Base-by-base conservation (phyloP, 495 filamentous ascomycete genomes). In the Hypoxylon fuscum region DNA sequence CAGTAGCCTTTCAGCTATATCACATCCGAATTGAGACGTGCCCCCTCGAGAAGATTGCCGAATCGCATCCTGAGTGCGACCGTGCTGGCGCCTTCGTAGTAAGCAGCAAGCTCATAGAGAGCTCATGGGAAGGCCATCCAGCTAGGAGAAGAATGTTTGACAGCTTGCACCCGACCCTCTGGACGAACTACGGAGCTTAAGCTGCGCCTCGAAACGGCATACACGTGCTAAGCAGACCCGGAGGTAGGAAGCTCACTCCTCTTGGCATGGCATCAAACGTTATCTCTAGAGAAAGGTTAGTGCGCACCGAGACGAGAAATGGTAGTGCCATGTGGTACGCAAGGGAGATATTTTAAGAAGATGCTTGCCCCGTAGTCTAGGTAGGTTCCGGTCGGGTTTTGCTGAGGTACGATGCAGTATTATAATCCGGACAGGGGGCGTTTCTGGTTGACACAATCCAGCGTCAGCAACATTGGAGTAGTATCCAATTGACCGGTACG, bases 291-390 rank as follows among this genome's bases (percentile, higher is more conserved):
- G 27, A 44, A 37, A 55, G 17, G 35, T 56, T 31, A 42, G 35
- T 43, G 18, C 11, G 4, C 18, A n/a, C n/a, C n/a, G n/a, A 6
- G 27, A 50, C 29, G 20, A 43, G n/a, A 44, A 18, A 22, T 17
- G 41, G 15, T 20, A 49, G 40, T 38, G 54, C 55, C 62, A 65
- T 59, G 62, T 59, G 48, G 22, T 21, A 48, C 50, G 25, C 62
- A 50, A 48, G 55, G 55, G 22, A 50, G 49, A 55, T 65, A 51
- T 59, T 59, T 51, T 59, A 59, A 35, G 55, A 59, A 38, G n/a
- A 15, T 42, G 29, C 25, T 14, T 27, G 23, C 31, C n/a, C n/a
- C n/a, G n/a, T n/a, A 43, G 35, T 23, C 15, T 14, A 25, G 22
- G 32, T 38, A n/a, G n/a, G n/a, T n/a, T 51, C 45, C 38, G 31